These are phyloP conservation scores for Globisporangium ultimum DNA, from an alignment of 352 stramenopile species.

Conservation along the genomic window DNA sequence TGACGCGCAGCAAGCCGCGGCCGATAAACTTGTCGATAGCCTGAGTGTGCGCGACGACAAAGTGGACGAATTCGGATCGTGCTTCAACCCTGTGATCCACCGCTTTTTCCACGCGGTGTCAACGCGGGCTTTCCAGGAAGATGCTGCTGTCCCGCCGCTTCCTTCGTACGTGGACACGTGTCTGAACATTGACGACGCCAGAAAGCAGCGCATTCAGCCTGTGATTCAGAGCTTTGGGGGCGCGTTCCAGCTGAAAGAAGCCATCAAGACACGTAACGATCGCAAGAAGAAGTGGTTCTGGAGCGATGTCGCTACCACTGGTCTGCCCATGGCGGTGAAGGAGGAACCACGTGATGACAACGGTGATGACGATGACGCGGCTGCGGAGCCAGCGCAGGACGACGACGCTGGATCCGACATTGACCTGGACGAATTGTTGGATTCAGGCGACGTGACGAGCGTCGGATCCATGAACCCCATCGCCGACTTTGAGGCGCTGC, in stretches of 20 bases:
- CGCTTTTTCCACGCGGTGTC: constrained; percentile 72
- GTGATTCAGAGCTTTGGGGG: constrained; percentile 71
- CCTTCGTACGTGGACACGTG: constrained; percentile 54
- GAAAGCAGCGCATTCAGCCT: constrained; percentile 41
- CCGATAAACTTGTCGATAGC: constrained; percentile 70
- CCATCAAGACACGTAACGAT: constrained; percentile 56
- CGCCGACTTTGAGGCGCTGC: constrained; percentile 72
- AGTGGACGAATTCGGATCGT: constrained; percentile 43
- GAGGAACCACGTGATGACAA: constrained; percentile 32
- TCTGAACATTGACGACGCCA: constrained; percentile 55
- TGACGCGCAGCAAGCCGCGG: constrained; percentile 51
- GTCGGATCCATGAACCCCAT: constrained; percentile 86
- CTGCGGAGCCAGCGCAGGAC: constrained; percentile 16
- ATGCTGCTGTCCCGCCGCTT: constrained; percentile 38
- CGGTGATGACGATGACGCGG: constrained; percentile 4
- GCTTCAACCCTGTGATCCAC: constrained; percentile 70
- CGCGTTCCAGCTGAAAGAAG: constrained; percentile 74
- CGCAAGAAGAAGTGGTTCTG: constrained; percentile 79
- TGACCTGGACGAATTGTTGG: constrained; percentile 73
- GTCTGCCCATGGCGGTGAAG: constrained; percentile 16
- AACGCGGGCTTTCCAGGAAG: constrained; percentile 52
- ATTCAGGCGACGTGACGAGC: constrained; percentile 51
- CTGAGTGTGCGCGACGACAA: constrained; percentile 70
- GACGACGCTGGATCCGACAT: constrained; percentile 58
- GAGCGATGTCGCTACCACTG: constrained; percentile 49